Percentiles rank a stretch among this genome's conserved stretches.
phyloP scores from a whole-genome alignment of 2,329 filamentous ascomycete genomes.

The Fusarium phyllophilum region DNA sequence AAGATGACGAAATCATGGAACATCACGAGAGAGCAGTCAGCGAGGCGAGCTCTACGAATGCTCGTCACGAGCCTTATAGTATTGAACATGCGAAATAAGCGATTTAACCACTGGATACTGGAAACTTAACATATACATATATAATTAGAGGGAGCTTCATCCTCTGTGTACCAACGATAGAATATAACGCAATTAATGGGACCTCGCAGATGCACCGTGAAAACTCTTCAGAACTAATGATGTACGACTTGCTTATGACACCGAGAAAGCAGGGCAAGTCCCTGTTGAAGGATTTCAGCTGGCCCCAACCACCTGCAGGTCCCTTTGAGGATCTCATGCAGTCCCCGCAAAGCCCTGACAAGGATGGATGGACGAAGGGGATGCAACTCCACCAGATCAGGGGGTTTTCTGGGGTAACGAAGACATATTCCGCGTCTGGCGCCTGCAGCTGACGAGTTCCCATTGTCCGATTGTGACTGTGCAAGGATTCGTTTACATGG shows the following conservation, averaged over 20 bases:
- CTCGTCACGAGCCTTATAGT: conserved; percentile 29
- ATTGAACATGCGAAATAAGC: conserved; percentile 35
- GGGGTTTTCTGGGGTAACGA: conserved; percentile 17
- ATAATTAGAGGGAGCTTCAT: conserved; percentile 18
- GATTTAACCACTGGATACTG: neutral
- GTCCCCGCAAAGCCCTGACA: conserved; percentile 22
- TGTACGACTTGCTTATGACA: neutral
- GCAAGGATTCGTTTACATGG: neutral
- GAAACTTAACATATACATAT: conserved; percentile 19
- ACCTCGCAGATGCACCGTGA: conserved; percentile 8
- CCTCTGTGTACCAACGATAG: neutral
- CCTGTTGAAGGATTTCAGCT: neutral
- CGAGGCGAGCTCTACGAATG: conserved; percentile 41
- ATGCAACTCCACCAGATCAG: conserved; percentile 11
- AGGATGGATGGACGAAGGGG: conserved; percentile 30
- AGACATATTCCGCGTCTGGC: neutral
- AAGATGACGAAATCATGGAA: conserved; percentile 35
- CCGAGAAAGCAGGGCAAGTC: neutral
- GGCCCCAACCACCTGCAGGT: neutral
- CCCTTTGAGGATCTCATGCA: neutral
- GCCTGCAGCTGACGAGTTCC: neutral
- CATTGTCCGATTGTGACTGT: neutral
- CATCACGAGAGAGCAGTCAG: conserved; percentile 43
- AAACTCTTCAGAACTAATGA: neutral
- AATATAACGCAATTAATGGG: conserved; percentile 16